Conservation (phyloP, 257 asterid species). For the Voacanga thouarsii region DNA sequence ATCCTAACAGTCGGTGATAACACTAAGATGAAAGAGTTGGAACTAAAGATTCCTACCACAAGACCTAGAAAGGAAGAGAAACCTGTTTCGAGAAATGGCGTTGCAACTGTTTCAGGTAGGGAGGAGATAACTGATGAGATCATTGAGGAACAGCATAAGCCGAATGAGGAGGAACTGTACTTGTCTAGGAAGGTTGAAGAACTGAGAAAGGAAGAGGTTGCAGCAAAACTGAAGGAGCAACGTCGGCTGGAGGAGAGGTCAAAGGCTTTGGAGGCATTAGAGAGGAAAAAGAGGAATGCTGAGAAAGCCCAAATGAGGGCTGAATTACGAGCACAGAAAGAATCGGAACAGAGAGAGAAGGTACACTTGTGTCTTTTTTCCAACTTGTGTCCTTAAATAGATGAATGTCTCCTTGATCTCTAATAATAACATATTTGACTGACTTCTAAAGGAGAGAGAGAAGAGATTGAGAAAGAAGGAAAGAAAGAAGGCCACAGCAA, state of each 20-base stretch:
- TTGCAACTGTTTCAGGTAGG: slow-evolving; percentile 27
- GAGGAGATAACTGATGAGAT: slow-evolving; percentile 28
- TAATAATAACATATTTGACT: slow-evolving; percentile 6
- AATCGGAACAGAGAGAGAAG: slow-evolving; percentile 88
- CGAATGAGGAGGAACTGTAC: slow-evolving; percentile 57
- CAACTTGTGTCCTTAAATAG: not conserved
- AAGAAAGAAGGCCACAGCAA: slow-evolving; percentile 52
- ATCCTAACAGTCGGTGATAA: slow-evolving; percentile 14
- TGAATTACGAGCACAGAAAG: slow-evolving; percentile 71
- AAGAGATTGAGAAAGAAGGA: slow-evolving; percentile 87
- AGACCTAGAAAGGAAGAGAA: slow-evolving; percentile 21
- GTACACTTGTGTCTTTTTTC: slow-evolving; percentile 29
- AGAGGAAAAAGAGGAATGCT: slow-evolving; percentile 77
- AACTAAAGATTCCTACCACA: slow-evolving; percentile 30
- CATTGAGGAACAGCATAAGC: slow-evolving; percentile 34
- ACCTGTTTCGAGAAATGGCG: slow-evolving; percentile 29
- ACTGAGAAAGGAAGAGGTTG: slow-evolving; percentile 43
- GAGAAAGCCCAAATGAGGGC: slow-evolving; percentile 78
- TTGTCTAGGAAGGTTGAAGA: slow-evolving; percentile 58
- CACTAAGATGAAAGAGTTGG: slow-evolving; percentile 23
- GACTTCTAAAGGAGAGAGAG: slow-evolving; percentile 70
- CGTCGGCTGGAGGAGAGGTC: slow-evolving; percentile 64
- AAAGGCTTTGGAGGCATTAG: slow-evolving; percentile 87
- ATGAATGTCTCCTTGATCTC: not conserved
- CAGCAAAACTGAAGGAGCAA: slow-evolving; percentile 69